These are phyloP conservation scores for Neonectria faginata DNA, from an alignment of 2,329 filamentous ascomycete genomes.

Conservation along the genomic window DNA sequence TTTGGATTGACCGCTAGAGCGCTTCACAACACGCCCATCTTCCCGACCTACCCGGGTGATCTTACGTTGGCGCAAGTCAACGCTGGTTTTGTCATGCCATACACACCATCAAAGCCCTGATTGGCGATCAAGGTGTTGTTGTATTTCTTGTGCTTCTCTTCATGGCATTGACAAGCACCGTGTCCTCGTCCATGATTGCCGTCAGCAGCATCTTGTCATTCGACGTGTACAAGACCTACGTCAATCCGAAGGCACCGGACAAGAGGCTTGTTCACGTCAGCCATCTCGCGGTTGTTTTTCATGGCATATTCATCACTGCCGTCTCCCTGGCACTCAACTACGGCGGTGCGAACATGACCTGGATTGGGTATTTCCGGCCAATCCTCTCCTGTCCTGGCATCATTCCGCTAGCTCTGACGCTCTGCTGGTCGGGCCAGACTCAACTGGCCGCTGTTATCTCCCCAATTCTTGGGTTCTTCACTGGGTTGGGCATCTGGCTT, in stretches of 20 bases:
- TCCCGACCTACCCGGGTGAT: conserved; percentile 17
- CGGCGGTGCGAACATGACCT: conserved; percentile 12
- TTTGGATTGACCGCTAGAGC: conserved; percentile 1
- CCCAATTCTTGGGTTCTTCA: background rate
- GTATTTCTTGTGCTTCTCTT: conserved; percentile 17
- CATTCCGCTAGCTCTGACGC: conserved; percentile 1
- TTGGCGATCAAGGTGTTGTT: conserved; percentile 9
- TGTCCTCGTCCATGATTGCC: conserved; percentile 9
- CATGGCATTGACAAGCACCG: conserved; percentile 11
- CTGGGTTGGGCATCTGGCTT: conserved; percentile 1
- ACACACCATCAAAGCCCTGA: conserved; percentile 10
- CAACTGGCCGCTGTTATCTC: background rate
- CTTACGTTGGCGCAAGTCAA: conserved; percentile 17
- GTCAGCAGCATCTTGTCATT: conserved; percentile 9
- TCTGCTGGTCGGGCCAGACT: background rate
- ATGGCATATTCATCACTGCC: background rate
- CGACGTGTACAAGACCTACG: conserved; percentile 17
- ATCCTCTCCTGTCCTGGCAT: conserved; percentile 2
- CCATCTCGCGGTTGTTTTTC: background rate
- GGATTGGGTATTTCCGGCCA: conserved; percentile 11
- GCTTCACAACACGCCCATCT: conserved; percentile 7
- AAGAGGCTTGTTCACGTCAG: background rate
- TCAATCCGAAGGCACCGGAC: conserved; percentile 6
- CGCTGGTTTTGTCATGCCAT: conserved; percentile 14
- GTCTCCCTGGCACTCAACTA: conserved; percentile 8